These are phyloP conservation scores for Ustilago shanxiensis DNA, from an alignment of 1,284 basidiomycete genomes.

Conservation along the genomic window DNA sequence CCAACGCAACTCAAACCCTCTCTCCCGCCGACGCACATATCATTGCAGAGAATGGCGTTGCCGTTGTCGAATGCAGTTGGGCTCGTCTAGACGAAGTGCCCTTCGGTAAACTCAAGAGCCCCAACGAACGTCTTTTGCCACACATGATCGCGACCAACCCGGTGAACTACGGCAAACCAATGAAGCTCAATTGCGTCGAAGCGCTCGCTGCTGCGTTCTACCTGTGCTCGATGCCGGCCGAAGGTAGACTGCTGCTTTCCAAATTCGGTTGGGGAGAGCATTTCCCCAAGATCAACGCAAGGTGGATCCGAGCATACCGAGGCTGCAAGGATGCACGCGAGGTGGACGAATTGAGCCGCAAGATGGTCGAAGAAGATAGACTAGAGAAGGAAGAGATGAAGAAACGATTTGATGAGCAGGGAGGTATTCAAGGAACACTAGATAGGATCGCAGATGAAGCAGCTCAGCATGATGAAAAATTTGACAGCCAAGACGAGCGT, in stretches of 20 bases:
- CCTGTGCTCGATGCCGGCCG: conserved; percentile 51
- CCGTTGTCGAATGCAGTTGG: conserved; percentile 98
- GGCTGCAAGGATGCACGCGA: conserved; percentile 47
- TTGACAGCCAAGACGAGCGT: conserved; percentile 30
- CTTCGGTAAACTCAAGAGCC: conserved; percentile 91
- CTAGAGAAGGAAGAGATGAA: conserved; percentile 50
- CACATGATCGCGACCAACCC: conserved; percentile 68
- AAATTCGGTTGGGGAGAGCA: conserved; percentile 66
- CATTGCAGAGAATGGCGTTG: conserved; percentile 81
- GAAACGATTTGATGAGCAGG: conserved; percentile 43
- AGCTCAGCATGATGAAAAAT: conserved; percentile 8
- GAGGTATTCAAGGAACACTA: conserved; percentile 49
- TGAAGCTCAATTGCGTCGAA: conserved; percentile 69
- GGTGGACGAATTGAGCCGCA: conserved; percentile 48
- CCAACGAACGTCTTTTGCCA: conserved; percentile 82
- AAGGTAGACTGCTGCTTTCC: conserved; percentile 56
- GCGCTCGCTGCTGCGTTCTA: conserved; percentile 66
- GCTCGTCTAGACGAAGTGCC: conserved; percentile 93
- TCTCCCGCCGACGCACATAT: conserved; percentile 88
- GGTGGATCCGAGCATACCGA: conserved; percentile 54
- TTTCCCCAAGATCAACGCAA: conserved; percentile 60
- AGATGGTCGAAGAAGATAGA: conserved; percentile 56
- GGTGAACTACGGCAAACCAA: conserved; percentile 67
- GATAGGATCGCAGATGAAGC: conserved; percentile 49
- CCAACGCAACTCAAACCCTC: conserved; percentile 84